Evolutionary conservation across 73 alveolate genomes (phyloP).

Genomic region (Paramecium biaurelia): DNA sequence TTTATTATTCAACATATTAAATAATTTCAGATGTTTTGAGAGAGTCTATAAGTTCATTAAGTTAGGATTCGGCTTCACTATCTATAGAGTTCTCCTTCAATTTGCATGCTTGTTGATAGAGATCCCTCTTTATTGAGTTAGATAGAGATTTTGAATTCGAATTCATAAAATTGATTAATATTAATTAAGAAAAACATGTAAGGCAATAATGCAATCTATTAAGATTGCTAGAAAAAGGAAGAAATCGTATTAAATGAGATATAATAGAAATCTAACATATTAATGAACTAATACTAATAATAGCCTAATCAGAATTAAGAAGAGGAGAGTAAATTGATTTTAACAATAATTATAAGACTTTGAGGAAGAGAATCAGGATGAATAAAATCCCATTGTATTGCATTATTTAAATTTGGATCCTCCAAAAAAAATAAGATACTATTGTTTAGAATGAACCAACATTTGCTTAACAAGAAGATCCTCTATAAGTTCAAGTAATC

Average conservation of each 20-base stretch:
- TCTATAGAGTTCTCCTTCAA: neutral
- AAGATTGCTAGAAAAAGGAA: conserved; percentile 12
- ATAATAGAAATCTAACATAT: neutral
- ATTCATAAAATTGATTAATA: neutral
- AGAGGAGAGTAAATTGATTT: neutral
- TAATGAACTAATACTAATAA: conserved; percentile 2
- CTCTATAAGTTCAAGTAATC: conserved; percentile 8
- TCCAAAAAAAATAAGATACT: neutral
- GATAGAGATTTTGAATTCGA: neutral
- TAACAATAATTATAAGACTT: neutral
- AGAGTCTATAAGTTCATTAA: neutral
- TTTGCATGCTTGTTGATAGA: neutral
- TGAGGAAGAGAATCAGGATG: neutral
- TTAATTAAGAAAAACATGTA: neutral
- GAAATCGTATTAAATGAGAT: neutral
- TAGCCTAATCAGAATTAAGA: conserved; percentile 23
- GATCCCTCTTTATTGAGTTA: neutral
- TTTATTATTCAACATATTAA: conserved; percentile 66
- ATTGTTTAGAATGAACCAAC: neutral
- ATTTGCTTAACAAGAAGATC: neutral
- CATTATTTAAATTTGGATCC: neutral
- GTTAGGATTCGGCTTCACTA: neutral
- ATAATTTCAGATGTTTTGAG: conserved; percentile 62
- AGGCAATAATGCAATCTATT: neutral
- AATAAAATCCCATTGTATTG: neutral